Conservation (phyloP, 2,329 filamentous ascomycete species). For the Diaporthe australafricana region DNA sequence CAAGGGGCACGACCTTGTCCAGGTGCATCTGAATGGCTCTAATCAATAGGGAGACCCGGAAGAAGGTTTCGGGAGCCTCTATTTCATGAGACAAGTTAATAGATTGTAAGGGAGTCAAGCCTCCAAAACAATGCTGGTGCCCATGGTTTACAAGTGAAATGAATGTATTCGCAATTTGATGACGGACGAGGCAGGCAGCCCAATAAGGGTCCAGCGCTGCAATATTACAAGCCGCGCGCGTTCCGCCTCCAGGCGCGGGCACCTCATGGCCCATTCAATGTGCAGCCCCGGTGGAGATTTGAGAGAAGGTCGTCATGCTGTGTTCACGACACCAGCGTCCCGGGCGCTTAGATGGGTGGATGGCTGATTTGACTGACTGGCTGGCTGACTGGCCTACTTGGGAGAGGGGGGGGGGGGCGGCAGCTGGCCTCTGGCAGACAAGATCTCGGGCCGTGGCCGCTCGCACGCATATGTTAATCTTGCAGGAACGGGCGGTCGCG, state of each 20-base stretch:
- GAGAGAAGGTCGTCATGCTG: background rate
- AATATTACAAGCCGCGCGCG: slow-evolving; percentile 27
- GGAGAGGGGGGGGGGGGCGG: too few species aligned
- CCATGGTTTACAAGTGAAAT: slow-evolving; percentile 8
- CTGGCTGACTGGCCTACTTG: slow-evolving; percentile 7
- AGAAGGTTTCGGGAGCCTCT: background rate
- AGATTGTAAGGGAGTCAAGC: background rate
- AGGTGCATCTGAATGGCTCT: background rate
- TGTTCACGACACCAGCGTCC: background rate
- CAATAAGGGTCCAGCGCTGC: slow-evolving; percentile 3
- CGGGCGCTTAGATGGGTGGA: slow-evolving; percentile 24
- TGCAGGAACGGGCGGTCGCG: slow-evolving; percentile 6
- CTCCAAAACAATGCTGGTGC: slow-evolving; percentile 2
- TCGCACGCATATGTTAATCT: slow-evolving; percentile 29
- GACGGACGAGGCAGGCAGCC: background rate
- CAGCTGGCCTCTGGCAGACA: background rate
- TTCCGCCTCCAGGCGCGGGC: background rate
- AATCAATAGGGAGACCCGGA: background rate
- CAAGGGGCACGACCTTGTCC: background rate
- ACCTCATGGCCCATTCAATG: background rate
- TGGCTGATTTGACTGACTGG: background rate
- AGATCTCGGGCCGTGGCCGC: slow-evolving; percentile 26
- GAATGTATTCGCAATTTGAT: slow-evolving; percentile 1
- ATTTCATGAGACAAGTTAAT: slow-evolving; percentile 19
- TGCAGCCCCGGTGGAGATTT: background rate